phyloP scores from a whole-genome alignment of 148 eudicot genomes.

The Amaranthus palmeri region DNA sequence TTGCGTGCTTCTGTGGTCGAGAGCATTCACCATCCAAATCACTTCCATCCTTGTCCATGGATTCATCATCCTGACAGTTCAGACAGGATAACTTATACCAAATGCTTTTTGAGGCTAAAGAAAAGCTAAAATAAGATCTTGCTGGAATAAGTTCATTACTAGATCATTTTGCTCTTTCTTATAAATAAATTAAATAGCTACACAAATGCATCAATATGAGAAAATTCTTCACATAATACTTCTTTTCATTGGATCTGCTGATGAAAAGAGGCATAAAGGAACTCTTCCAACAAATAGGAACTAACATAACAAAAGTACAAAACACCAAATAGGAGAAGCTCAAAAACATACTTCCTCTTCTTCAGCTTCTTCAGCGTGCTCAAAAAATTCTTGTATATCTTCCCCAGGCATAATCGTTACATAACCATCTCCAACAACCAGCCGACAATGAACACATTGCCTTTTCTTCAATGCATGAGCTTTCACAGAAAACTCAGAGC shows the following conservation, averaged over 20 bases:
- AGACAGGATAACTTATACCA: conserved; percentile 1
- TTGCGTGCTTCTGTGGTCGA: conserved; percentile 98
- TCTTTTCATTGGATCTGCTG: neutral
- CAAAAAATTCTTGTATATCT: conserved; percentile 84
- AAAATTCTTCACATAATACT: neutral
- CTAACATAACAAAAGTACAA: neutral
- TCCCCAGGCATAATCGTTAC: conserved; percentile 75
- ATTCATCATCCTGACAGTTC: conserved; percentile 79
- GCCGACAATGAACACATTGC: conserved; percentile 90
- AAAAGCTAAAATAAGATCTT: neutral
- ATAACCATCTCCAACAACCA: conserved; percentile 92
- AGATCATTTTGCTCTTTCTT: neutral
- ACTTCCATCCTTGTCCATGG: conserved; percentile 93
- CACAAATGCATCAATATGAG: neutral
- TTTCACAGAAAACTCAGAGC: conserved; percentile 74
- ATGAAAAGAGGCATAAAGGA: neutral
- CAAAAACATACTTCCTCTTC: conserved; percentile 82
- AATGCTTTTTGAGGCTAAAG: neutral
- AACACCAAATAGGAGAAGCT: neutral
- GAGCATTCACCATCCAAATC: conserved; percentile 97
- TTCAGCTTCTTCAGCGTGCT: conserved; percentile 98
- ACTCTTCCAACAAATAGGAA: neutral
- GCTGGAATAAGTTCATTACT: neutral
- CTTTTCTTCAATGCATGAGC: conserved; percentile 93
- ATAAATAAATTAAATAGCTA: neutral